Conservation (phyloP, 2,329 filamentous ascomycete genomes). For the Curvularia sp. region DNA sequence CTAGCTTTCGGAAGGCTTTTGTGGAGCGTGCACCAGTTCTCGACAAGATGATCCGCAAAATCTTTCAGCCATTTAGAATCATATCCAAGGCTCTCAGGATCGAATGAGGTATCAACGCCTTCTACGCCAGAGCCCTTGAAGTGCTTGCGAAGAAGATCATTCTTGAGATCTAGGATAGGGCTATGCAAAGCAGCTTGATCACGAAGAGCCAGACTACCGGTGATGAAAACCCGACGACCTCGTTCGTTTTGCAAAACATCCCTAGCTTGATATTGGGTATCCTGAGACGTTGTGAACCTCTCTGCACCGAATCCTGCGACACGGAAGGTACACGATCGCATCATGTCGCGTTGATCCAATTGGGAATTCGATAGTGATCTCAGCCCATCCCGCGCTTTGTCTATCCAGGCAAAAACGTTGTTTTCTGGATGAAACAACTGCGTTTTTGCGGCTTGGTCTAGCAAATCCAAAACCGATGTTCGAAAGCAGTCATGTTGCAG, state of each 20-base stretch:
- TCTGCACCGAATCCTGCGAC: conserved; percentile 46
- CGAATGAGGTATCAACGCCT: conserved; percentile 2
- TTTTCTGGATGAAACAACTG: conserved; percentile 24
- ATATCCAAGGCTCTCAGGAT: conserved; percentile 21
- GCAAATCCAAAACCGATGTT: conserved; percentile 27
- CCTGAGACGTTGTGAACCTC: conserved; percentile 24
- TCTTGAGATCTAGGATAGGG: conserved; percentile 11
- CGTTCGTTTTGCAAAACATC: conserved; percentile 14
- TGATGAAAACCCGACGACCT: conserved; percentile 20
- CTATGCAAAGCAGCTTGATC: conserved; percentile 20
- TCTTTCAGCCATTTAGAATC: conserved; percentile 33
- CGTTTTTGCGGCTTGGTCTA: conserved; percentile 30
- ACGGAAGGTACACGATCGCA: conserved; percentile 40
- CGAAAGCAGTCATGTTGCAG: conserved; percentile 44
- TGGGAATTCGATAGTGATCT: conserved; percentile 15
- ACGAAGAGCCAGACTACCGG: conserved; percentile 28
- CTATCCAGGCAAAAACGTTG: conserved; percentile 8
- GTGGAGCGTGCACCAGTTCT: conserved; percentile 37
- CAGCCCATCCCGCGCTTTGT: background rate
- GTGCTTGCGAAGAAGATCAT: conserved; percentile 12
- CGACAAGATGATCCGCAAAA: conserved; percentile 11
- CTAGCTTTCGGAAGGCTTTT: conserved; percentile 3
- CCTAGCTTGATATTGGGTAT: conserved; percentile 33
- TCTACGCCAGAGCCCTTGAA: conserved; percentile 12
- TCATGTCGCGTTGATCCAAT: conserved; percentile 39